A percentile compares a stretch with the other conserved stretches of the same genome.
Conservation (phyloP, 1,284 basidiomycete species). For the Xerocomus nothofagi region DNA sequence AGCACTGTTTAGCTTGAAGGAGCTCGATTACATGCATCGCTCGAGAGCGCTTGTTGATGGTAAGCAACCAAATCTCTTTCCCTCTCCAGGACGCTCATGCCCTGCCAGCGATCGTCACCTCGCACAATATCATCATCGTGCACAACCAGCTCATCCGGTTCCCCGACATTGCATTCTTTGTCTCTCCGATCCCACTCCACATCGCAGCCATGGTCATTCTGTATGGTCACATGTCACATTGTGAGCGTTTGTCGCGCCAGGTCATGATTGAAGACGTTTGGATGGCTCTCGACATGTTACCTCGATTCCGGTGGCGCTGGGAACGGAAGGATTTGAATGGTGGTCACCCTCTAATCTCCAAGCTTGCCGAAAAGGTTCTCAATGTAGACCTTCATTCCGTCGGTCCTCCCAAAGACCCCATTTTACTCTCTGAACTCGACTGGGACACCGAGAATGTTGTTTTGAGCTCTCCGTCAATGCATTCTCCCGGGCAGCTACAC, state of each 20-base stretch:
- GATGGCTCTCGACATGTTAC: conserved; percentile 81
- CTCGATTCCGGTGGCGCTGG: conserved; percentile 84
- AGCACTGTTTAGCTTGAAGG: conserved; percentile 72
- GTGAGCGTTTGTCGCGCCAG: conserved; percentile 59
- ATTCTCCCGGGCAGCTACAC: conserved; percentile 32
- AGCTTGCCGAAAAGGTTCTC: conserved; percentile 75
- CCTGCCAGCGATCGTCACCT: conserved; percentile 67
- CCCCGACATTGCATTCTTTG: conserved; percentile 82
- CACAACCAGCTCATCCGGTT: conserved; percentile 78
- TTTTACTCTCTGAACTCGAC: conserved; percentile 64
- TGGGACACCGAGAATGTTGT: conserved; percentile 58
- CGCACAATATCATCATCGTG: conserved; percentile 80
- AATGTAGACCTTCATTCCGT: conserved; percentile 63
- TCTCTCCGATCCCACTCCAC: conserved; percentile 80
- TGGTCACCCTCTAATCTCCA: conserved; percentile 76
- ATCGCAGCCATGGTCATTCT: conserved; percentile 86
- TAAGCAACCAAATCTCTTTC: conserved; percentile 35
- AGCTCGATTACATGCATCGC: conserved; percentile 60
- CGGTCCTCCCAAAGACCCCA: conserved; percentile 54
- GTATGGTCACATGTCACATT: conserved; percentile 78
- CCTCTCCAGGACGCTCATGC: conserved; percentile 8
- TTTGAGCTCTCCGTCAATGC: conserved; percentile 32
- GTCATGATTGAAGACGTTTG: conserved; percentile 76
- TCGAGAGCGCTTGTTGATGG: conserved; percentile 73
- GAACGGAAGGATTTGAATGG: conserved; percentile 75